Percentiles rank a stretch among this genome's conserved stretches.
Conservation (phyloP, 2,329 filamentous ascomycete genomes). For the Aspergillus pseudoterreus region DNA sequence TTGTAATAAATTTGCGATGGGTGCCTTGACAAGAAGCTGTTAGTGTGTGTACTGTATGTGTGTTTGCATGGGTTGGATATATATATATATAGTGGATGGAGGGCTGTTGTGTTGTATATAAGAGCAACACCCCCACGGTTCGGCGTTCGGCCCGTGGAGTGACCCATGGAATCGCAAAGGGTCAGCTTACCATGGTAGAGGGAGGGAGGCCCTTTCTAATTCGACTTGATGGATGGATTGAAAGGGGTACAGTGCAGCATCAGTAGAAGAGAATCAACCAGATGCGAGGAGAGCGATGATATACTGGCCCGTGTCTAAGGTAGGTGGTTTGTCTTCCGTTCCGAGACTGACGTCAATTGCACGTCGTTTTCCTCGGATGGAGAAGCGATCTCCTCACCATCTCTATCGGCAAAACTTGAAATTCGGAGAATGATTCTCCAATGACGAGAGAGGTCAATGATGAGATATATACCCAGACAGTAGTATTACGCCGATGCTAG, state of each 20-base stretch:
- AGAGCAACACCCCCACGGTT: neutral
- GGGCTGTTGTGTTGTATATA: too few relatives aligned
- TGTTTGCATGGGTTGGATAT: neutral
- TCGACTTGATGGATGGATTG: neutral
- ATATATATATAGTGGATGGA: too few relatives aligned
- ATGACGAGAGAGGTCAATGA: too few relatives aligned
- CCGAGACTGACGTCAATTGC: neutral
- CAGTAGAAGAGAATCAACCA: neutral
- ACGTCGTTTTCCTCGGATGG: neutral
- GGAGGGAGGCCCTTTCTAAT: neutral
- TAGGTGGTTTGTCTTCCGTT: neutral
- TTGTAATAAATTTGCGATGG: constrained; percentile 11
- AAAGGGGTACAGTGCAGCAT: too few relatives aligned
- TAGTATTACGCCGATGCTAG: too few relatives aligned
- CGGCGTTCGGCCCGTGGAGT: neutral
- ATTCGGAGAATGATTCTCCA: too few relatives aligned
- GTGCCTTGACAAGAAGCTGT: constrained; percentile 13
- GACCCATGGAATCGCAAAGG: neutral
- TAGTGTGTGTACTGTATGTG: neutral
- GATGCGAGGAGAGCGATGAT: neutral
- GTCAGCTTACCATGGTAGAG: neutral
- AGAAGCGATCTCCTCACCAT: neutral
- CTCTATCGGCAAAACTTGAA: too few relatives aligned
- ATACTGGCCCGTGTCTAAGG: neutral
- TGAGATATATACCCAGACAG: too few relatives aligned